Evolutionary conservation across 202 grass and related monocot genomes (phyloP).

Genomic region (Dendrocalamus latiflorus): DNA sequence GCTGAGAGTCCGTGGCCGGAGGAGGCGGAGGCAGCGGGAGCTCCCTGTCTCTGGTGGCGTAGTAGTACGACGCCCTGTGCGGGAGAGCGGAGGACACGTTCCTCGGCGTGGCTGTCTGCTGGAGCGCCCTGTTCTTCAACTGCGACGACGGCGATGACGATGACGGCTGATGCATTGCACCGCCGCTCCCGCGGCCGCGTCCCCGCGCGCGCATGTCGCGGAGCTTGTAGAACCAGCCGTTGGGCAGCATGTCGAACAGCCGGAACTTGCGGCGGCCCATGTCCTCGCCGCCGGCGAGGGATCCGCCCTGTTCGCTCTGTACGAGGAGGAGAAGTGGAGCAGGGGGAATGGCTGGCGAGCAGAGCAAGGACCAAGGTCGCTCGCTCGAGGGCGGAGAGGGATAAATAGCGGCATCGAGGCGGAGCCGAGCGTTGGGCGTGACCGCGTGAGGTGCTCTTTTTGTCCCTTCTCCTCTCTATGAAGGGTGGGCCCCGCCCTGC

Average conservation of each 20-base stretch:
- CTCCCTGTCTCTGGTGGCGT: slow-evolving; percentile 34
- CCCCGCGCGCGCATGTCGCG: slow-evolving; percentile 57
- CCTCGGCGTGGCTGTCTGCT: not conserved
- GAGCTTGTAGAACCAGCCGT: slow-evolving; percentile 86
- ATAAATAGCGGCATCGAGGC: slow-evolving; percentile 34
- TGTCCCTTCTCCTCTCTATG: slow-evolving; percentile 16
- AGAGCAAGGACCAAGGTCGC: slow-evolving; percentile 1
- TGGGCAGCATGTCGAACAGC: slow-evolving; percentile 80
- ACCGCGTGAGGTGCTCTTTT: not conserved
- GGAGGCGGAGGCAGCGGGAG: not conserved
- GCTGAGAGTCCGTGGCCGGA: not conserved
- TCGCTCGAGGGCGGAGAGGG: not conserved
- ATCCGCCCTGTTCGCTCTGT: not conserved
- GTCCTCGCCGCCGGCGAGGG: not conserved
- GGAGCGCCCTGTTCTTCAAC: not conserved
- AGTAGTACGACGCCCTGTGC: slow-evolving; percentile 73
- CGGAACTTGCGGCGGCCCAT: slow-evolving; percentile 76
- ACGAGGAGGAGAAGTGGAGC: slow-evolving; percentile 29
- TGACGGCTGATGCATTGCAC: not conserved
- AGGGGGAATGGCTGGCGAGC: slow-evolving; percentile 9
- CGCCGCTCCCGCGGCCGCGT: not conserved
- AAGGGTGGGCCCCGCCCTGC: not conserved
- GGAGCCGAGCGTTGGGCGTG: slow-evolving; percentile 10
- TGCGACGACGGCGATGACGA: not conserved
- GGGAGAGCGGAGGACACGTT: not conserved